Conservation (phyloP, 2,329 filamentous ascomycete genomes). For the Phyllosticta paracitricarpa region DNA sequence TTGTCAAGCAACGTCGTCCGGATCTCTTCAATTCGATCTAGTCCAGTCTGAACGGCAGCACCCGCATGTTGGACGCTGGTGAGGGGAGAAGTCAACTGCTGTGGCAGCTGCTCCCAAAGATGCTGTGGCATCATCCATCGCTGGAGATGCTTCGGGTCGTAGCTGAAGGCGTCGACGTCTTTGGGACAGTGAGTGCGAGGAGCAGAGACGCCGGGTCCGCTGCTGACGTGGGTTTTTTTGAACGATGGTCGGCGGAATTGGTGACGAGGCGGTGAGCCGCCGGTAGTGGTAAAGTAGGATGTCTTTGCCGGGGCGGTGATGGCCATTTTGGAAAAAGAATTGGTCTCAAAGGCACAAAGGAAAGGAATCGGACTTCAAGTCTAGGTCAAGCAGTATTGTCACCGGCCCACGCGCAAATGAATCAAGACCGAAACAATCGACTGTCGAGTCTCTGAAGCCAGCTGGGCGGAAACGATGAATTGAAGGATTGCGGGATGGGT, state of each 20-base stretch:
- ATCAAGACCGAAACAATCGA: background rate
- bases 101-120: slow-evolving; percentile 28
- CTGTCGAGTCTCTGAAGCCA: background rate
- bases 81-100: slow-evolving; percentile 22
- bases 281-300: background rate
- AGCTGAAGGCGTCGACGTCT: slow-evolving; percentile 29
- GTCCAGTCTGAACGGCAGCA: slow-evolving; percentile 35
- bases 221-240: slow-evolving; percentile 1
- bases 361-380: background rate
- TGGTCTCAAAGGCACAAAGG: background rate
- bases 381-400: background rate
- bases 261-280: slow-evolving; percentile 5
- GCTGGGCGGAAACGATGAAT: background rate
- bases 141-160: slow-evolving; percentile 25
- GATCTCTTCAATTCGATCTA: slow-evolving; percentile 23
- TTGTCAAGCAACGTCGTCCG: slow-evolving; percentile 16
- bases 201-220: slow-evolving; percentile 12
- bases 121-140: slow-evolving; percentile 29
- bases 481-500: background rate
- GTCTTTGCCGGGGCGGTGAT: background rate
- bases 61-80: slow-evolving; percentile 33
- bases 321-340: background rate
- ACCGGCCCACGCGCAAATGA: background rate
- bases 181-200: slow-evolving; percentile 22
- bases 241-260: slow-evolving; percentile 7